A percentile compares a stretch with the other conserved stretches of the same genome.
phyloP scores from a whole-genome alignment of 495 filamentous ascomycete species.

The Daldinia decipiens region DNA sequence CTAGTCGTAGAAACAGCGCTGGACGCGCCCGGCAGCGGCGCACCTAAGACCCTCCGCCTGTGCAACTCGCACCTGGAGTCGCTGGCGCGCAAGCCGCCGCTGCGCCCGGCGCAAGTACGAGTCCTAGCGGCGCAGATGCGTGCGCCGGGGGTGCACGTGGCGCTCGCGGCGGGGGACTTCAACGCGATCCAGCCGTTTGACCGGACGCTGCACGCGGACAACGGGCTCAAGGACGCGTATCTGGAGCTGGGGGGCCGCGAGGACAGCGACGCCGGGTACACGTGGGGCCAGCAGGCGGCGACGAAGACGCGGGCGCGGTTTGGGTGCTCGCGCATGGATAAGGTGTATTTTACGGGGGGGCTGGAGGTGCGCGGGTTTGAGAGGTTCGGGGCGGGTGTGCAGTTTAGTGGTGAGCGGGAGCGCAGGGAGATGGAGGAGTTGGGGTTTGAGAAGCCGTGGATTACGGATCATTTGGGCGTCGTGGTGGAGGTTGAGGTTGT shows the following conservation, averaged over 20 bases:
- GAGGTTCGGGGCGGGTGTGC: conserved; percentile 53
- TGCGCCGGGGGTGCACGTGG: conserved; percentile 41
- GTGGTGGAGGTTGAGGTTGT: conserved; percentile 47
- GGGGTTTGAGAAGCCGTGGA: conserved; percentile 53
- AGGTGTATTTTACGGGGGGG: conserved; percentile 53
- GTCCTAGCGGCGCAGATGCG: conserved; percentile 54
- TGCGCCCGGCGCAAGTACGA: conserved; percentile 57
- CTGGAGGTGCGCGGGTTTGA: conserved; percentile 49
- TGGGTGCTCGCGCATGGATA: conserved; percentile 64
- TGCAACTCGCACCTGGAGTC: conserved; percentile 68
- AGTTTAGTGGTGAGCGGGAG: conserved; percentile 30
- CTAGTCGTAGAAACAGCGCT: conserved; percentile 60
- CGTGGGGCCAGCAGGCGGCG: conserved; percentile 65
- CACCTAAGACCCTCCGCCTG: conserved; percentile 51
- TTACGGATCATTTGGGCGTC: conserved; percentile 64
- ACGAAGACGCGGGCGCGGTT: conserved; percentile 48
- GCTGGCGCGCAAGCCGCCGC: conserved; percentile 52
- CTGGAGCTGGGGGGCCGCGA: conserved; percentile 62
- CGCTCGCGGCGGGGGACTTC: conserved; percentile 61
- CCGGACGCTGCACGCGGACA: conserved; percentile 54
- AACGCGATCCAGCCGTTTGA: conserved; percentile 67
- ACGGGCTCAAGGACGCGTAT: conserved; percentile 63
- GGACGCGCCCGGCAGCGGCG: conserved; percentile 1
- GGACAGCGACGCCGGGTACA: conserved; percentile 61
- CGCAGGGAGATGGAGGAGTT: conserved; percentile 33